A percentile compares a stretch with the other conserved stretches of the same genome.
Conservation (phyloP, 2,329 filamentous ascomycete species). For the Botryosphaeria dothidea region DNA sequence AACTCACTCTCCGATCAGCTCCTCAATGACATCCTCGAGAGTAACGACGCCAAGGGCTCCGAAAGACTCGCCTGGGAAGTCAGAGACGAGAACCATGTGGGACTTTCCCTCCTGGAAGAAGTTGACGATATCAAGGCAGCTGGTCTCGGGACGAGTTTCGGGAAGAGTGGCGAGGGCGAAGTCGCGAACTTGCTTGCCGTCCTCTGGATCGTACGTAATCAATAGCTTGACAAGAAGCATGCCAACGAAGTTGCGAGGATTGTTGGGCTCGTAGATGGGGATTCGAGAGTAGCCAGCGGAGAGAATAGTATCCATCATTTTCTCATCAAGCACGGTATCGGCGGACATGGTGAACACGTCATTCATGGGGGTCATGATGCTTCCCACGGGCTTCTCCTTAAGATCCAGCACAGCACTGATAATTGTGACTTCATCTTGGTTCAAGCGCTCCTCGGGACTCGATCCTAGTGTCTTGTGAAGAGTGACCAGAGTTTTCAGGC, state of each 20-base stretch:
- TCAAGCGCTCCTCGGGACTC: constrained; percentile 79
- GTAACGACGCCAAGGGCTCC: constrained; percentile 93
- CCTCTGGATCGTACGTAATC: constrained; percentile 97
- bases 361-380: constrained; percentile 98
- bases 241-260: constrained; percentile 84
- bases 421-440: constrained; percentile 97
- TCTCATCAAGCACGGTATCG: constrained; percentile 87
- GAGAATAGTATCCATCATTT: constrained; percentile 91
- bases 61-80: constrained; percentile 83
- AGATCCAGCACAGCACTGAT: constrained; percentile 95
- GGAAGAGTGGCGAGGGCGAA: constrained; percentile 92
- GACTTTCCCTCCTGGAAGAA: constrained; percentile 99
- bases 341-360: constrained; percentile 98
- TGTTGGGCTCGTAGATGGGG: constrained; percentile 86
- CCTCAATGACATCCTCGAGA: constrained; percentile 96
- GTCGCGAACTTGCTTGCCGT: constrained; percentile 80
- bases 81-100: constrained; percentile 96
- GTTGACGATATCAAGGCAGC: constrained; percentile 97
- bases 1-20: constrained; percentile 92
- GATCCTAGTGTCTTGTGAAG: constrained; percentile 90
- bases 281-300: constrained; percentile 95
- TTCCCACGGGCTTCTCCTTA: constrained; percentile 92
- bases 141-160: constrained; percentile 92
- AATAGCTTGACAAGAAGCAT: constrained; percentile 99
- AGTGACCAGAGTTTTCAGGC: constrained; percentile 92